Base-by-base conservation (phyloP, 176 grass and related monocot species). In the Chrysopogon serrulatus region DNA sequence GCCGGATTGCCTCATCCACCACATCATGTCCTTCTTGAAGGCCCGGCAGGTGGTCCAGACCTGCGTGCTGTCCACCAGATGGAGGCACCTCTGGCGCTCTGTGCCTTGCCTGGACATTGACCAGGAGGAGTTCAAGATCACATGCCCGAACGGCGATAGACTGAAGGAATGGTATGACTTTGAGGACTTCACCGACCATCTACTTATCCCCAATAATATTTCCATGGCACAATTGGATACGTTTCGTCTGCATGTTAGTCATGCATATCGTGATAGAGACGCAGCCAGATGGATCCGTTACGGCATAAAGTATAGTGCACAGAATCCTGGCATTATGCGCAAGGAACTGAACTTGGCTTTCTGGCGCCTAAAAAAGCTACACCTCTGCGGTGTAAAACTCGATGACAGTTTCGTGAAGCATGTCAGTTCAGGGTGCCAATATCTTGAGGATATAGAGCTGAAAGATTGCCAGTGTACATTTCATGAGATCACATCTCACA, bases 1-100 rank as follows among this genome's bases (percentile, higher is more conserved):
- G 19, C 45, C 72, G 18, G 45, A 74, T 21, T 19, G 72, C 45
- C 45, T 74, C 44, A 31, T 74, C 28, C 72, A 74, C 45, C 3
- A 33, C 2, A 53, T 53, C 72, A 74, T 74, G 72, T 74, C 30
- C 18, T 74, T 35, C 44, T 35, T 74, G 72, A 74, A n/a, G 47
- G 47, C 72, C 28, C 45, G 72, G 30, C 72, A 74, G 47, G 72
- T 74, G 72, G 47, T 74, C 30, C 72, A 74, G 72, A 54, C 72
- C 6, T 74, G 72, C 31, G 30, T 74, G 45, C 72, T 74, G 28
- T 53, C 72, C 45, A 34, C 44, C 18, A 51, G 72, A 10, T 74
- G 30, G 72, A 23, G 9, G 72, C 5, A 54, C 31, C 71, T 74
- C 45, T 74, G 71, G 45, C 30, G 71, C 71, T 51, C 71, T 18